phyloP scores from a whole-genome alignment of 139 green algal species.

The Micractinium sp. region DNA sequence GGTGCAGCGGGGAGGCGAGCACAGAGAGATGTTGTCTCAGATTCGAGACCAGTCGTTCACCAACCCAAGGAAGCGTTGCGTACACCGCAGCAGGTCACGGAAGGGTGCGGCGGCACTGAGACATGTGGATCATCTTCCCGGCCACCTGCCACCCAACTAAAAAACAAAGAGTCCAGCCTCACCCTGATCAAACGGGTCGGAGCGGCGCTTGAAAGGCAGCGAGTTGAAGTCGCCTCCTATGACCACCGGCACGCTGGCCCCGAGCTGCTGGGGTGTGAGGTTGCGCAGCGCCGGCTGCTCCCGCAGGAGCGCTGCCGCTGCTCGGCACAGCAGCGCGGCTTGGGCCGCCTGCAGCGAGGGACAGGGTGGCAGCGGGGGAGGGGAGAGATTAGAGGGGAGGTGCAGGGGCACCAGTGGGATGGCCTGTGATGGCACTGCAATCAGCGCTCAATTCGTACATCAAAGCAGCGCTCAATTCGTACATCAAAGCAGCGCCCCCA shows the following conservation, averaged over 20 bases:
- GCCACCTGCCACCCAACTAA: background rate
- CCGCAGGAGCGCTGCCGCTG: background rate
- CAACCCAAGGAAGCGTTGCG: too few relatives aligned
- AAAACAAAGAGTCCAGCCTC: background rate
- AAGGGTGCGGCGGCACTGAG: too few relatives aligned
- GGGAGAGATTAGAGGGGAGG: background rate
- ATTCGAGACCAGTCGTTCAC: too few relatives aligned
- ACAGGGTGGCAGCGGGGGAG: background rate
- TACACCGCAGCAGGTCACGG: too few relatives aligned
- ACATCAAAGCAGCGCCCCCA: too few relatives aligned
- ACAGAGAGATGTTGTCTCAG: too few relatives aligned
- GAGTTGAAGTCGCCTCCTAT: conserved; percentile 52
- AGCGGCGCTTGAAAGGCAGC: conserved; percentile 36
- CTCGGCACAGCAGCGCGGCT: conserved; percentile 14
- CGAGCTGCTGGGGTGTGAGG: background rate
- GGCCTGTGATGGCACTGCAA: background rate
- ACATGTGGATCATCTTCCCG: too few relatives aligned
- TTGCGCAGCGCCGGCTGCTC: background rate
- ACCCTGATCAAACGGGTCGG: conserved; percentile 44
- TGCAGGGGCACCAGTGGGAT: too few relatives aligned
- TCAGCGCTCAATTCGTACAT: background rate
- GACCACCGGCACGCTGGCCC: conserved; percentile 11
- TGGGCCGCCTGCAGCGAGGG: conserved; percentile 12
- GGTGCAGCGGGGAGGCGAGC: too few relatives aligned
- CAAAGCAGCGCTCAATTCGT: background rate